Evolutionary conservation across 805 yeast genomes (phyloP).

Genomic region (Candida gorgasii): DNA sequence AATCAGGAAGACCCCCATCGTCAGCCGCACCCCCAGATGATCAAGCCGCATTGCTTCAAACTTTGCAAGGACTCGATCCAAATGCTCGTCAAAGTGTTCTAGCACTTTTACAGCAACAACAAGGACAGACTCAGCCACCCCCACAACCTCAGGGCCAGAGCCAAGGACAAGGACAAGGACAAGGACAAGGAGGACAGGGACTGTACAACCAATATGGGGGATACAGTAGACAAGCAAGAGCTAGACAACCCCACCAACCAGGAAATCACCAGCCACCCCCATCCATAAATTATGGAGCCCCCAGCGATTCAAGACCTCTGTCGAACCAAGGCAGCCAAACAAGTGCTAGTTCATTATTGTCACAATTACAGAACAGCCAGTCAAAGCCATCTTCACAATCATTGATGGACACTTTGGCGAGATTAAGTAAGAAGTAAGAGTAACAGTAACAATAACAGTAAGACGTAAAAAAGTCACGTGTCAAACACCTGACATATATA

Average conservation of each 20-base stretch:
- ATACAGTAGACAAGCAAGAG: conserved; percentile 3
- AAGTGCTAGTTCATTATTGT: conserved; percentile 13
- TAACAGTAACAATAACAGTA: neutral
- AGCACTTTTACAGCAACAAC: conserved; percentile 28
- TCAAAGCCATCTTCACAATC: conserved; percentile 22
- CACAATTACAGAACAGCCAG: conserved; percentile 12
- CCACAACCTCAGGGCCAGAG: neutral
- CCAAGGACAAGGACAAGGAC: no score
- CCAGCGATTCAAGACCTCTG: conserved; percentile 5
- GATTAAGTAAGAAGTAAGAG: conserved; percentile 32
- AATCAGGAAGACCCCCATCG: conserved; percentile 1
- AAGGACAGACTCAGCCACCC: conserved; percentile 11
- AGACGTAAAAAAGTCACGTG: neutral
- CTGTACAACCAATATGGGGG: neutral
- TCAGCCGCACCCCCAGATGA: neutral
- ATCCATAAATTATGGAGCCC: conserved; percentile 13
- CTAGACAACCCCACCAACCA: conserved; percentile 6
- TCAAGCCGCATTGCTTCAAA: conserved; percentile 13
- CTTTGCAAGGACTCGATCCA: conserved; percentile 31
- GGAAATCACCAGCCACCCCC: conserved; percentile 7
- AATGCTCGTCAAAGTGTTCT: conserved; percentile 35
- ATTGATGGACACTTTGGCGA: conserved; percentile 39
- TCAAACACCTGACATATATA: neutral
- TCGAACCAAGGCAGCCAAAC: neutral
- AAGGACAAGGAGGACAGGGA: no score